Evolutionary conservation across 2,329 filamentous ascomycete species (phyloP), one percentile per base, ranked within the genome.

Genomic region (Leptographium radiaticola): DNA sequence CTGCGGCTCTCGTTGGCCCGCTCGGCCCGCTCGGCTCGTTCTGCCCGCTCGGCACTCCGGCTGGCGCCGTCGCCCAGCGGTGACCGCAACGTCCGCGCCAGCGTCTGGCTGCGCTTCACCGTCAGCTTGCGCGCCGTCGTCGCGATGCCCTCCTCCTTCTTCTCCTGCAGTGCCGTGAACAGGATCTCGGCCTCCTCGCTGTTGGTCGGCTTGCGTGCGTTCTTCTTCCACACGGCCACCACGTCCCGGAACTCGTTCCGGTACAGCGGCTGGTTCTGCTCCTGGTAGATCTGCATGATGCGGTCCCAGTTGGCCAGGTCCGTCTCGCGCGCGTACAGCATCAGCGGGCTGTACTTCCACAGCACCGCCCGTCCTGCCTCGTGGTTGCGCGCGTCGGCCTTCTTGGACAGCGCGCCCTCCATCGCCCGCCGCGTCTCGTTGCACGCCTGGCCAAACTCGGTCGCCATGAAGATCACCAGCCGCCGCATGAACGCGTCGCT

Each of bases 31-130:
- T 36, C 33, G 16, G 46, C 47, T 31, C 16, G 38, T 15, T 16
- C 43, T 31, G 31, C 42, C 49, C n/a, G 31, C n/a, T 44, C 13
- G 30, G 31, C 49, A 18, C 38, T 65, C 49, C 65, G 70, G 52
- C 71, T 70, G 52, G 57, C 25, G 31, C 54, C 80, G 48, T 88
- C 85, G 34, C 80, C 77, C 55, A 83, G 73, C 12, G 83, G 82
- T 49, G 81, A 82, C 39, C 87, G 80, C 51, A 91, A 72, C 49
- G 77, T 81, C 62, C 86, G 84, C 25, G 87, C 87, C 54, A 93
- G 71, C 3, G 89, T 96, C 68, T 95, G 90, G 59, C 88, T 93
- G 64, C 90, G 81, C 74, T 95, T 95, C 52, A 97, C 90, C 0
- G 91, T 97, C 57, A 97, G 71, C 68, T 95, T 95, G 58, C 89